A percentile compares a stretch with the other conserved stretches of the same genome.
These are phyloP conservation scores for Entomortierella beljakovae DNA, from an alignment of 192 early-diverging fungal genomes.

Conservation along the genomic window DNA sequence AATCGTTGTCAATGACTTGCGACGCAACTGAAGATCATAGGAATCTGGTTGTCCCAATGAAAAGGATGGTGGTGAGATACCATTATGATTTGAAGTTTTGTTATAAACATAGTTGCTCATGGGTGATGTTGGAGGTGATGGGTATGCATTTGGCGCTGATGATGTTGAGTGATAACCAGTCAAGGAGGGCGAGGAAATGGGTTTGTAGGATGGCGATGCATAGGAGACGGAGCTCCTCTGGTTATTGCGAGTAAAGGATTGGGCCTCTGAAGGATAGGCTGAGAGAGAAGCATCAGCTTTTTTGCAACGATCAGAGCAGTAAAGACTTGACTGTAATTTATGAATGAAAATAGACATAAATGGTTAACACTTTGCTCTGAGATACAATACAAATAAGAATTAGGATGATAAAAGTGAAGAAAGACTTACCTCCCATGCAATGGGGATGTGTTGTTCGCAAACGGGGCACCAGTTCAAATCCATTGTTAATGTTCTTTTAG, in stretches of 20 bases:
- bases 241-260: conserved; percentile 22
- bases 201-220: conserved; percentile 15
- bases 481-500: conserved; percentile 20
- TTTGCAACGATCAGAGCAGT: conserved; percentile 55
- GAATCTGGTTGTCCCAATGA: conserved; percentile 34
- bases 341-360: neutral
- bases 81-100: conserved; percentile 27
- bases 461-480: conserved; percentile 58
- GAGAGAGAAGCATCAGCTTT: conserved; percentile 34
- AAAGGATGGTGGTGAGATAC: conserved; percentile 35
- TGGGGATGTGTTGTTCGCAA: conserved; percentile 55
- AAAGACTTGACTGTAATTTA: conserved; percentile 38
- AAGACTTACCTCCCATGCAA: conserved; percentile 54
- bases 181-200: conserved; percentile 40
- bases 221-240: conserved; percentile 19
- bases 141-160: conserved; percentile 11
- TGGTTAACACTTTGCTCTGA: neutral
- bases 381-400: neutral
- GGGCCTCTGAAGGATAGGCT: conserved; percentile 19
- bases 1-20: conserved; percentile 39
- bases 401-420: conserved; percentile 1
- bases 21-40: conserved; percentile 42
- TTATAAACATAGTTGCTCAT: conserved; percentile 48
- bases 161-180: conserved; percentile 10
- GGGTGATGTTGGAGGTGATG: conserved; percentile 47